A percentile compares a stretch with the other conserved stretches of the same genome.
Conservation (phyloP, 768 basidiomycete genomes). For the Boletus rubroflammeus region DNA sequence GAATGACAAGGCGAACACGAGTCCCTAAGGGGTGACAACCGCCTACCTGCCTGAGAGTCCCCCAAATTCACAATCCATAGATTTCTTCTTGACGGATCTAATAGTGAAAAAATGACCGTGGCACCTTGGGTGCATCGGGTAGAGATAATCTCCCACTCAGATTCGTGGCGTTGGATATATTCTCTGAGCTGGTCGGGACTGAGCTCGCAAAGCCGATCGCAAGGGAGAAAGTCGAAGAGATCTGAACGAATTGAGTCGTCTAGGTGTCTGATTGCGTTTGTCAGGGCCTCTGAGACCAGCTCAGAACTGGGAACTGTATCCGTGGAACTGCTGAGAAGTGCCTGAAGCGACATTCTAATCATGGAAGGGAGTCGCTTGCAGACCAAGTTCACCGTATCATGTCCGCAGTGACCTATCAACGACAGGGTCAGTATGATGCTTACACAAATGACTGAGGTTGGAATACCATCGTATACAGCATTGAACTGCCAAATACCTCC, state of each 20-base stretch:
- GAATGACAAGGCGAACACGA: slow-evolving; percentile 3
- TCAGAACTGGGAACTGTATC: slow-evolving; percentile 25
- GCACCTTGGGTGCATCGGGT: slow-evolving; percentile 33
- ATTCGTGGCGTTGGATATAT: slow-evolving; percentile 35
- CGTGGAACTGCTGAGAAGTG: slow-evolving; percentile 28
- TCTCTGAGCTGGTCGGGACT: slow-evolving; percentile 39
- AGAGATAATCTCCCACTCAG: slow-evolving; percentile 35
- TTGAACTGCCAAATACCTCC: slow-evolving; percentile 43
- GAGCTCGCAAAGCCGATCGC: slow-evolving; percentile 32
- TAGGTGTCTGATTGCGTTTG: slow-evolving; percentile 36
- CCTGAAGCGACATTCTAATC: slow-evolving; percentile 38
- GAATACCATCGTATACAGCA: slow-evolving; percentile 44
- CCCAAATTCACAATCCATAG: slow-evolving; percentile 35
- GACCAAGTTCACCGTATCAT: slow-evolving; percentile 45
- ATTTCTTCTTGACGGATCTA: slow-evolving; percentile 27
- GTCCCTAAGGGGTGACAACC: not conserved
- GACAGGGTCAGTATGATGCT: slow-evolving; percentile 20
- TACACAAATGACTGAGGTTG: slow-evolving; percentile 14
- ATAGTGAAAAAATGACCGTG: slow-evolving; percentile 32
- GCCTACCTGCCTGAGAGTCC: slow-evolving; percentile 34
- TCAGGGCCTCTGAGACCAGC: slow-evolving; percentile 38
- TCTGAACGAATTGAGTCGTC: slow-evolving; percentile 44
- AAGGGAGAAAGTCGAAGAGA: slow-evolving; percentile 43
- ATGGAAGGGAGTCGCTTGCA: slow-evolving; percentile 39
- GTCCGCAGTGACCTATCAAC: slow-evolving; percentile 44